Conservation (phyloP, 176 grass and related monocot genomes). For the Eremochloa ophiuroides region DNA sequence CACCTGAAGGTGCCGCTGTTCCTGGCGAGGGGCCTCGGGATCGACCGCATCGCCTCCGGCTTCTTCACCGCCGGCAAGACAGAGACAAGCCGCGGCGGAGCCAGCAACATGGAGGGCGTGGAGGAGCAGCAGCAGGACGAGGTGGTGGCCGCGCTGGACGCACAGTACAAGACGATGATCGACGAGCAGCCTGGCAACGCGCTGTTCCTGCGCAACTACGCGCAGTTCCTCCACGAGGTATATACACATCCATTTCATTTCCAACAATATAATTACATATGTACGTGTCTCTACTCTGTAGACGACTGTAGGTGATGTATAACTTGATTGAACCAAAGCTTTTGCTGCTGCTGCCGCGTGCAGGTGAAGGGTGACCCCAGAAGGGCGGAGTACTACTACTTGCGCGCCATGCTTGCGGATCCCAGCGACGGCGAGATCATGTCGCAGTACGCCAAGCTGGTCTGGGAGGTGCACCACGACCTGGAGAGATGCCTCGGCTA, state of each 20-base stretch:
- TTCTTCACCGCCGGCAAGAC: constrained; percentile 41
- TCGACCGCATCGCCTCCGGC: constrained; percentile 75
- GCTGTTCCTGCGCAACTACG: constrained; percentile 78
- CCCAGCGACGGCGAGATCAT: too few species aligned
- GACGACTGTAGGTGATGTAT: too few species aligned
- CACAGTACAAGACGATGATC: constrained; percentile 72
- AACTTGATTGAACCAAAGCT: background rate
- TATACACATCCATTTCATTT: background rate
- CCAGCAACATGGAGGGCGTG: background rate
- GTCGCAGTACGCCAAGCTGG: too few species aligned
- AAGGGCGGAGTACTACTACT: too few species aligned
- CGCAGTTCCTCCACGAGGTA: constrained; percentile 82
- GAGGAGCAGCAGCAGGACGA: constrained; percentile 15
- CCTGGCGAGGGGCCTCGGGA: constrained; percentile 82
- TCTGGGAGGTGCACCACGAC: too few species aligned
- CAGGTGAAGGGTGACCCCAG: too few species aligned
- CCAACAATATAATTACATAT: too few species aligned
- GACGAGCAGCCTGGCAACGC: constrained; percentile 80
- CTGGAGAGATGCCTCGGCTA: too few species aligned
- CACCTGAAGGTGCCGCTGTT: constrained; percentile 61
- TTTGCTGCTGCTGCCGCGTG: background rate
- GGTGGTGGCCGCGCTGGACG: constrained; percentile 48
- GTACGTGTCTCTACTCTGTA: background rate
- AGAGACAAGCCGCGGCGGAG: background rate
- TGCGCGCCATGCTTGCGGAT: too few species aligned